Base-by-base conservation (phyloP, 1,284 basidiomycete species). In the Vanrija pseudolonga region DNA sequence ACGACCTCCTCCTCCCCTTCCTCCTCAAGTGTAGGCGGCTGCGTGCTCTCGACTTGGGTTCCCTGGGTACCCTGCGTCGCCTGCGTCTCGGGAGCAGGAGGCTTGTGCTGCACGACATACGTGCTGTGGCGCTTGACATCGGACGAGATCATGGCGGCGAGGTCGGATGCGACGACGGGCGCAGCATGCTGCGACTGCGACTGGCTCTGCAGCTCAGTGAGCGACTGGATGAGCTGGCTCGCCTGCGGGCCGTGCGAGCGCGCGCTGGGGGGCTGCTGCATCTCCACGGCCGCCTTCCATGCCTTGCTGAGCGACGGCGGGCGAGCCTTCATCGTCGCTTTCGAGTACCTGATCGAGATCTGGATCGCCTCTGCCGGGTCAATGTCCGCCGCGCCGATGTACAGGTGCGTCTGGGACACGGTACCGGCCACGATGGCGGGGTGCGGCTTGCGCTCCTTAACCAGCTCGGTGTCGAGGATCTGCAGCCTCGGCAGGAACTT, bases 251-350 rank as follows among this genome's bases (percentile, higher is more conserved):
- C 39, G 47, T 20, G 26, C 49, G 20, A n/a, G 12, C 23, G 26
- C 38, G 22, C 24, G n/a, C 3, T 28, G 2, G 20, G 18, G 14
- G 67, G 65, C 2, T 52, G 57, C 53, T 72, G 70, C 23, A 71
- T 56, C 28, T 72, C 66, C 59, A 69, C 67, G 0, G 68, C 71
- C 0, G 71, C 65, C 60, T 82, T 76, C 47, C 81, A 83, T 66
- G 89, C 90, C 68, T 88, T 89, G 74, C 89, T 90, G 82, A 88
- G 86, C n/a, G 84, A 76, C 55, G 89, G 87, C 0, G 90, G 86
- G 18, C 84, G 80, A 2, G 83, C 82, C 28, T 85, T 69, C 24
- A 87, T 84, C 0, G 91, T 94, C 57, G 86, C 88, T 76, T 98
- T 98, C 66, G 85, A 87, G 38, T 86, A 82, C 66, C 86, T 86